Evolutionary conservation across 345 rosid genomes (phyloP).

Genomic region (Murraya koenigii): DNA sequence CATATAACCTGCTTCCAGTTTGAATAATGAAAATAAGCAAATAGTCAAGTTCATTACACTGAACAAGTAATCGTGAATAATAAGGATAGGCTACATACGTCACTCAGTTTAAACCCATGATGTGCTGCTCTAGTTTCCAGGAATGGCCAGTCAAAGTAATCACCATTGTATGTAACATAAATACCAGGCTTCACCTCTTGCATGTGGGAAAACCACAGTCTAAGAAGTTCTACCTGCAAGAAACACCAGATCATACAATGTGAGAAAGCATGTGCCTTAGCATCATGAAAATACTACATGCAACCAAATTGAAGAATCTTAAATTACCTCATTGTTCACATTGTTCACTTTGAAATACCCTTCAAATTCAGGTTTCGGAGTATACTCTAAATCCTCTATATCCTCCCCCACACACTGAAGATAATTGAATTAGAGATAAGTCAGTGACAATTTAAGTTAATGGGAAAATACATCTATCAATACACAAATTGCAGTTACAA

Average conservation of each 20-base stretch:
- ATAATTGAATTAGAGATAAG: conserved; percentile 16
- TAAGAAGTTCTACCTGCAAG: conserved; percentile 78
- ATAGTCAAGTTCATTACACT: not conserved
- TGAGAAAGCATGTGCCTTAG: not conserved
- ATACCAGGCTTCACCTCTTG: conserved; percentile 90
- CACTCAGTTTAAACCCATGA: conserved; percentile 81
- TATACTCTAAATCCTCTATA: conserved; percentile 86
- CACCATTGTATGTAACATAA: conserved; percentile 95
- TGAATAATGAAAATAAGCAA: not conserved
- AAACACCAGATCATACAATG: conserved; percentile 15
- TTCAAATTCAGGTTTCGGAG: conserved; percentile 97
- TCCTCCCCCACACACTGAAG: conserved; percentile 90
- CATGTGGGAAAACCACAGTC: conserved; percentile 89
- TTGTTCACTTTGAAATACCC: conserved; percentile 83
- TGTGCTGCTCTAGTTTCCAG: conserved; percentile 88
- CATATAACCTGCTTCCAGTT: not conserved
- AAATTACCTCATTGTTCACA: conserved; percentile 70
- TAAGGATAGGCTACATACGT: conserved; percentile 43
- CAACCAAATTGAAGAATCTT: conserved; percentile 15
- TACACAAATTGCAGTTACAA: conserved; percentile 2
- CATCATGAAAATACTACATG: not conserved
- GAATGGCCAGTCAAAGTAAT: conserved; percentile 97
- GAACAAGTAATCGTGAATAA: conserved; percentile 1
- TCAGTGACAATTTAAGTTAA: conserved; percentile 1
- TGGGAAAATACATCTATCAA: not conserved